A percentile compares a stretch with the other conserved stretches of the same genome.
Evolutionary conservation across 2,329 filamentous ascomycete genomes (phyloP).

Genomic region (Monilinia vaccinii-corymbosi): DNA sequence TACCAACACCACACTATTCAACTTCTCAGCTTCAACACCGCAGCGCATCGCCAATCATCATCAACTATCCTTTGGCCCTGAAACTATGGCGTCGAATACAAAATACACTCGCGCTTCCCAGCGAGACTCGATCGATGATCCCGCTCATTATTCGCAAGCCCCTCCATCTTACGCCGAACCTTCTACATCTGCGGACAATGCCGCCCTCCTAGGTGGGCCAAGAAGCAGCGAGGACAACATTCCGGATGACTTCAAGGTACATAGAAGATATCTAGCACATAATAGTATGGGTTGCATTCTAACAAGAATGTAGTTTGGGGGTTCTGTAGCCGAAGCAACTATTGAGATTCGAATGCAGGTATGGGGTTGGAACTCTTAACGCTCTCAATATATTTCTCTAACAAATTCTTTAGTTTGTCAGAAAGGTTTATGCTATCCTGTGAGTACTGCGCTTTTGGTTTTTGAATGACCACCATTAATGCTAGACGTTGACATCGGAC

Average conservation of each 20-base stretch:
- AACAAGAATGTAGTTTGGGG: slow-evolving; percentile 59
- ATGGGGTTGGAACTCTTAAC: background rate
- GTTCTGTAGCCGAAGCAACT: slow-evolving; percentile 85
- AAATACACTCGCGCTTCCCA: slow-evolving; percentile 80
- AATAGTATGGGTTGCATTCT: slow-evolving; percentile 6
- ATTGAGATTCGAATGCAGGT: slow-evolving; percentile 74
- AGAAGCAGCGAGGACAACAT: slow-evolving; percentile 82
- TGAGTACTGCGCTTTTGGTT: slow-evolving; percentile 31
- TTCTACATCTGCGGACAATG: slow-evolving; percentile 44
- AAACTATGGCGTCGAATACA: slow-evolving; percentile 59
- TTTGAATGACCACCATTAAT: background rate
- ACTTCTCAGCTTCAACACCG: background rate
- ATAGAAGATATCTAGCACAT: background rate
- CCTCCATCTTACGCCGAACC: slow-evolving; percentile 72
- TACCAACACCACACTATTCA: background rate
- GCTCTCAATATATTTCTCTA: background rate
- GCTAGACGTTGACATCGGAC: background rate
- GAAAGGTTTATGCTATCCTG: slow-evolving; percentile 97
- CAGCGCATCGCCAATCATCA: background rate
- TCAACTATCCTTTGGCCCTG: background rate
- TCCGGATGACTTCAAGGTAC: slow-evolving; percentile 92
- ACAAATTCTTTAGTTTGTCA: slow-evolving; percentile 61
- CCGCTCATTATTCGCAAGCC: slow-evolving; percentile 56
- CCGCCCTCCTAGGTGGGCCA: slow-evolving; percentile 49
- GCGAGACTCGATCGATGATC: slow-evolving; percentile 75